Base-by-base conservation (phyloP, 257 asterid species). In the Solanum appendiculatum region DNA sequence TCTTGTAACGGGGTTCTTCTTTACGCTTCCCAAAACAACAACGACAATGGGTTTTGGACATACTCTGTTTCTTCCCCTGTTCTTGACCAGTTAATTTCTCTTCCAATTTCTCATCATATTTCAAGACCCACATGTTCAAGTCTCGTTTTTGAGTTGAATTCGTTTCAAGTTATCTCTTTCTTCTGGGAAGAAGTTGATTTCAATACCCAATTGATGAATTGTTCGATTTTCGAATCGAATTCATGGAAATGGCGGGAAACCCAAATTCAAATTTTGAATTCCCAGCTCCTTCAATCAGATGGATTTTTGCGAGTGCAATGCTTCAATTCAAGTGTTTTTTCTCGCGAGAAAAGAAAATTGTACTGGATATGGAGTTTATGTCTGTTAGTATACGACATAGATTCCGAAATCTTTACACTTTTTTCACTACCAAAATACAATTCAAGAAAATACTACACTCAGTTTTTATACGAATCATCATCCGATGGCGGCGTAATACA, bases 401-500 rank as follows among this genome's bases (percentile, higher is more conserved):
- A 72, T 36, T 27, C 9, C 3, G 81, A 84, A 27, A 68, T 75
- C 23, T 87, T 89, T 54, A 85, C 74, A 42, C 74, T 89, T 0
- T 29, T 89, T n/a, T 54, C 80, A 7, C 44, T 89, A 14, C 89
- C 89, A 42, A 12, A 23, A 58, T 82, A 68, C 29, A 39, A 75
- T 31, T 11, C 78, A 58, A n/a, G 63, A 27, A 29, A 21, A 68
- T 81, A 48, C 42, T 39, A 29, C 42, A 39, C 88, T 66, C 86
- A 87, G 29, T 48, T 87, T 25, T 18, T 89, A 51, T 89, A 77
- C 84, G 89, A 89, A 89, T 87, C 89, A 87, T 87, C 89, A 87
- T 87, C 89, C 34, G 88, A 54, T n/a, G 91, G 86, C 3, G 12
- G 87, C 2, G 9, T 18, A 3, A 70, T 89, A 37, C 70, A 89